These are phyloP conservation scores for Hyphopichia homilentoma DNA, from an alignment of 805 yeast species.

Conservation along the genomic window DNA sequence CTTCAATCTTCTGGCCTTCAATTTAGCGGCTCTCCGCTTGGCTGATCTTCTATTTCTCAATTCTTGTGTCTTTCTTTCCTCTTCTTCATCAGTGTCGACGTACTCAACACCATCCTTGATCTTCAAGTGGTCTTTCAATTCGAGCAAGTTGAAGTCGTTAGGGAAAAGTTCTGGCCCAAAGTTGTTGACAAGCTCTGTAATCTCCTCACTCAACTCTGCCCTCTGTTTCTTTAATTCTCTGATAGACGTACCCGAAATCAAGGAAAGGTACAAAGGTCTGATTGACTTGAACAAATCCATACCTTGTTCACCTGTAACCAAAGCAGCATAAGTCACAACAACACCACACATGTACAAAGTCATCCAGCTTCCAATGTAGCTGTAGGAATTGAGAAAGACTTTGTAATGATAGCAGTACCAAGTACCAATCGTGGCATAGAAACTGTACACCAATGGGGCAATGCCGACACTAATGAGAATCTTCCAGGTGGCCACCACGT, in stretches of 20 bases:
- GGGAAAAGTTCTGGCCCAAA: constrained; percentile 85
- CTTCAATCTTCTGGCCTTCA: constrained; percentile 9
- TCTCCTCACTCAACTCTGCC: constrained; percentile 59
- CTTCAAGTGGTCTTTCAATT: constrained; percentile 38
- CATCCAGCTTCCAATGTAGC: constrained; percentile 42
- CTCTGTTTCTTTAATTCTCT: constrained; percentile 60
- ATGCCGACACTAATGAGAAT: constrained; percentile 82
- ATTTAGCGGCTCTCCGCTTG: constrained; percentile 18
- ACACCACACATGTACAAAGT: constrained; percentile 59
- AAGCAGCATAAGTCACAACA: constrained; percentile 81
- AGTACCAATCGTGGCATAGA: constrained; percentile 68
- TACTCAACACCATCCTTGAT: constrained; percentile 22
- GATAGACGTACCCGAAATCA: constrained; percentile 56
- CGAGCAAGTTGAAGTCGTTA: constrained; percentile 62
- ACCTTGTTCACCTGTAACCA: constrained; percentile 90
- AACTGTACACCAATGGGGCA: constrained; percentile 80
- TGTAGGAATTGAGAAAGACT: constrained; percentile 15
- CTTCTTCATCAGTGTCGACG: constrained; percentile 45
- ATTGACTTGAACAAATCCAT: constrained; percentile 82
- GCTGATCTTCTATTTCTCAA: constrained; percentile 41
- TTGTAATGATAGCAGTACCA: constrained; percentile 22
- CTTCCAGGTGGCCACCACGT: constrained; percentile 97
- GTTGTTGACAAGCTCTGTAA: constrained; percentile 74
- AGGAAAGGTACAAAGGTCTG: constrained; percentile 70
- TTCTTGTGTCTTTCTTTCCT: constrained; percentile 46